Conservation (phyloP, 1,284 basidiomycete species). For the Ustilago lituana region DNA sequence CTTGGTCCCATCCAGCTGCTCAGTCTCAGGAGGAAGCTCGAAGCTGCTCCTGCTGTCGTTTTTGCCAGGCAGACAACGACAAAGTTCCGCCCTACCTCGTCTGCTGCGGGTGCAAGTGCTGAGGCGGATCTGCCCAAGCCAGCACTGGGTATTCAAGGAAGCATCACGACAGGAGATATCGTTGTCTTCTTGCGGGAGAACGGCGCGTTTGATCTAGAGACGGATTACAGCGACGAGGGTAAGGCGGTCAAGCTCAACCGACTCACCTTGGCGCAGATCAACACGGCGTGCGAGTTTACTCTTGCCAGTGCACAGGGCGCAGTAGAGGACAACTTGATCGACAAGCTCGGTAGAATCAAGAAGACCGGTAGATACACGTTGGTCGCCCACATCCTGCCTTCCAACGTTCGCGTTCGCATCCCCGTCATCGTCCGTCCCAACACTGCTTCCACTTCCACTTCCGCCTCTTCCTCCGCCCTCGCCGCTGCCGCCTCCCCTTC, state of each 20-base stretch:
- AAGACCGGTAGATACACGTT: conserved; percentile 36
- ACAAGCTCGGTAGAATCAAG: conserved; percentile 42
- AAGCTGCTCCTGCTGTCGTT: conserved; percentile 26
- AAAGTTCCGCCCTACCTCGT: conserved; percentile 6
- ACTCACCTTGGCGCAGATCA: conserved; percentile 35
- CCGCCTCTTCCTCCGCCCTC: background rate
- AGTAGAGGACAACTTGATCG: conserved; percentile 14
- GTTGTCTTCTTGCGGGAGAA: conserved; percentile 28
- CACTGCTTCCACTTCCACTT: conserved; percentile 3
- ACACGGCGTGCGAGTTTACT: conserved; percentile 36
- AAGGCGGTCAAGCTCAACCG: conserved; percentile 28
- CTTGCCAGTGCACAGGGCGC: conserved; percentile 7
- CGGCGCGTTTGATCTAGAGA: conserved; percentile 40
- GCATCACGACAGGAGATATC: conserved; percentile 29
- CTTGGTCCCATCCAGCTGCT: conserved; percentile 43
- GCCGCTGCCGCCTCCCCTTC: conserved; percentile 1
- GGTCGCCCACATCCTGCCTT: conserved; percentile 25
- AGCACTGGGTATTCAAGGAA: conserved; percentile 41
- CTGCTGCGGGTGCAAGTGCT: background rate
- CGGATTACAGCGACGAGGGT: conserved; percentile 28
- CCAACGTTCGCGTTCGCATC: conserved; percentile 34
- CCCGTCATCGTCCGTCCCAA: conserved; percentile 30
- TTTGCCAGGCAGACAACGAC: conserved; percentile 34
- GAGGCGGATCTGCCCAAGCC: conserved; percentile 26
- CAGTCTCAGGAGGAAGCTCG: conserved; percentile 38